Base-by-base conservation (phyloP, 177 flowering plant genomes). In the Telopea speciosissima region DNA sequence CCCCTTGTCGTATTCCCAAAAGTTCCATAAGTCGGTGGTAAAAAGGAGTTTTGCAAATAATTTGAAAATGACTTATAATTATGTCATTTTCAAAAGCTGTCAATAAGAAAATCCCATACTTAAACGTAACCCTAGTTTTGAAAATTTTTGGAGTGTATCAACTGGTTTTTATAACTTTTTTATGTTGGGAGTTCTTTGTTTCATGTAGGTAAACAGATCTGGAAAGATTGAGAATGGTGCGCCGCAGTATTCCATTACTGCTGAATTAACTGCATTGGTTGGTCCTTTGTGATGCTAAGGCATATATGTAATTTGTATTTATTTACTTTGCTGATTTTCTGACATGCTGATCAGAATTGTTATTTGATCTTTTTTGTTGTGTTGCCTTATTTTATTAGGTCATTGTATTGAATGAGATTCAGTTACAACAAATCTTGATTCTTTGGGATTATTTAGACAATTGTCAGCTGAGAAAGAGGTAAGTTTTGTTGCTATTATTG, bases 391-490 rank as follows among this genome's bases (percentile, higher is more conserved):
- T 63, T 69, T 54, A 21, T 52, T 69, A 94, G 98, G 92, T 74
- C 16, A 64, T 87, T 59, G 74, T 80, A 28, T 72, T 94, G 73
- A 81, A 88, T 75, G 96, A 90, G 75, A 70, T 81, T 78, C 93
- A 90, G 80, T 73, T 94, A 79, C 88, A 80, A 33, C 85, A 85
- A 54, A 78, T 94, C 54, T 83, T 92, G 78, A 56, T 78, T 67
- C 78, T 90, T 49, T 83, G 72, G 70, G 97, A 94, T 85, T 84
- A 85, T 73, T 71, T 94, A 36, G 60, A 72, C 70, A 82, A 69
- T 9, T 84, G 83, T 72, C 83, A 68, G 67, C 73, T 94, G 72
- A 81, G 90, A 61, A 90, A 92, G 77, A 92, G 81, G 98, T 94
- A 83, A 81, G 90, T 82, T 58, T 5, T 63, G 17, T n/a, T n/a